Conservation (phyloP, 805 yeast genomes). For the Metschnikowia santaceciliae region DNA sequence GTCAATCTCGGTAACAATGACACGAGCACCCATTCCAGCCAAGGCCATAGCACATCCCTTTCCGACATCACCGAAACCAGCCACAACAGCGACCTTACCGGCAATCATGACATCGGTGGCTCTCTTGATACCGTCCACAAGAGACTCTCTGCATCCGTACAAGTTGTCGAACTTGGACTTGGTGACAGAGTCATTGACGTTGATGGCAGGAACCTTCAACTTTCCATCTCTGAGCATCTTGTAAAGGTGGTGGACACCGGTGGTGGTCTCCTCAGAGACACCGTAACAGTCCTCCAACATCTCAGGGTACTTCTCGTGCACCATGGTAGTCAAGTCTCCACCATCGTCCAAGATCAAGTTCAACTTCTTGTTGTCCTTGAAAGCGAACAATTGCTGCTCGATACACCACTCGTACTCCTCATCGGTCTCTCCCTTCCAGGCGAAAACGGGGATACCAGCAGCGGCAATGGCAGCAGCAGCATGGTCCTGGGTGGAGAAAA, state of each 20-base stretch:
- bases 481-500: slow-evolving; percentile 98
- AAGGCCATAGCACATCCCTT: slow-evolving; percentile 99
- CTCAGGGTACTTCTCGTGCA: slow-evolving; percentile 97
- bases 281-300: slow-evolving; percentile 94
- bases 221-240: slow-evolving; percentile 84
- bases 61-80: slow-evolving; percentile 99
- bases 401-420: slow-evolving; percentile 99
- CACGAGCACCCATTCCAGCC: slow-evolving; percentile 99
- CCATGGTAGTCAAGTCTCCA: slow-evolving; percentile 96
- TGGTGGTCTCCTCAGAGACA: slow-evolving; percentile 97
- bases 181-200: slow-evolving; percentile 98
- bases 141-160: slow-evolving; percentile 99
- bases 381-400: slow-evolving; percentile 97
- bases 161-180: slow-evolving; percentile 99
- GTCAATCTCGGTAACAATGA: slow-evolving; percentile 93
- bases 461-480: slow-evolving; percentile 99
- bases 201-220: slow-evolving; percentile 98
- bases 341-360: slow-evolving; percentile 98
- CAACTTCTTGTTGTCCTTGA: slow-evolving; percentile 92
- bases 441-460: slow-evolving; percentile 97
- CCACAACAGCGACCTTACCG: slow-evolving; percentile 98
- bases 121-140: slow-evolving; percentile 98
- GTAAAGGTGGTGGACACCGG: slow-evolving; percentile 99
- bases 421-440: slow-evolving; percentile 99
- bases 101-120: slow-evolving; percentile 99